Base-by-base conservation (phyloP, 345 rosid species). In the Acer negundo region DNA sequence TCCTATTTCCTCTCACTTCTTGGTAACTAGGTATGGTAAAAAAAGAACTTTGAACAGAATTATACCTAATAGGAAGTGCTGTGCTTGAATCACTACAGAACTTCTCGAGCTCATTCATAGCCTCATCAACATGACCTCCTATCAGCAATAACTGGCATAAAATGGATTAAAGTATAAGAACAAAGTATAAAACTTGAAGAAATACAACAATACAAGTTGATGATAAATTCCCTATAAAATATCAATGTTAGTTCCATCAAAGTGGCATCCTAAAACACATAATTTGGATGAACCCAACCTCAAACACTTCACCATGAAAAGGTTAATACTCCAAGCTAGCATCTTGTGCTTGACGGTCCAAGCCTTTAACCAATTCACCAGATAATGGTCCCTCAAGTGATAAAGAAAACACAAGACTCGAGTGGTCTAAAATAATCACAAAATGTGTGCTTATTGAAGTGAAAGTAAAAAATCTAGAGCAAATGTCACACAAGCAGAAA, bases 121-220 rank as follows among this genome's bases (percentile, higher is more conserved):
- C 96, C 84, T 86, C 93, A 47, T 84, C 84, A 61, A 86, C 84
- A 78, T 85, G 84, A 70, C 94, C 89, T 69, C 94, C 94, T 75
- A 90, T 78, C 80, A 93, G 85, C 81, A 95, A 79, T 80, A 93
- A 85, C 99, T 95, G 84, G 62, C 56, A 82, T 6, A 77, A 77
- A 61, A 70, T 12, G 22, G 22, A 67, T 15, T 66, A 4, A 66
- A 65, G 44, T 4, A 16, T 74, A 47, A 63, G 20, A 53, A 65
- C 42, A 53, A 13, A 65, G 22, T 3, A 51, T 31, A 12, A 2
- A 40, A 22, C 46, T 62, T 62, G 3, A 35, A 55, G n/a, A 20
- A 62, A 10, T 11, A 6, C 3, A 58, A 12, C 58, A 35, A 20
- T 38, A 55, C 9, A 59, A 59, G 16, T n/a, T 6, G 46, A 65